These are phyloP conservation scores for Sextonia rubra DNA, from an alignment of 164 flowering plant species.

Conservation along the genomic window DNA sequence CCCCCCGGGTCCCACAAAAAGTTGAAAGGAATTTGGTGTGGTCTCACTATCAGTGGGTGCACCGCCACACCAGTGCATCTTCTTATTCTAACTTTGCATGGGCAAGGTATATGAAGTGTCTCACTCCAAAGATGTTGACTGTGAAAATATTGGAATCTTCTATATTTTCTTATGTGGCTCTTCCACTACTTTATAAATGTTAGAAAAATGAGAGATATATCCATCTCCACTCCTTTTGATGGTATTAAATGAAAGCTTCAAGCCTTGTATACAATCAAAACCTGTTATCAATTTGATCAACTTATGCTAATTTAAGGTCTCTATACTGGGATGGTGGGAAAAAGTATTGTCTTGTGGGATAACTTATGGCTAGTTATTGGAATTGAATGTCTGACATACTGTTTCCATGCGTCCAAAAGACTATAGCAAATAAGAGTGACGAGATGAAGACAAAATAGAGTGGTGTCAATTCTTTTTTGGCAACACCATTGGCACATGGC, in stretches of 20 bases:
- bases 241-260: neutral
- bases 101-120: neutral
- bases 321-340: no score
- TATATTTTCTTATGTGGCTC: neutral
- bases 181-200: no score
- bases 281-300: neutral
- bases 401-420: slow-evolving; percentile 50
- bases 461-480: no score
- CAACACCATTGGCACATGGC: no score
- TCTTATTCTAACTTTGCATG: neutral
- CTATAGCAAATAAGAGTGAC: slow-evolving; percentile 35
- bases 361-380: neutral
- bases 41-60: neutral
- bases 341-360: no score
- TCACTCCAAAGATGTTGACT: neutral
- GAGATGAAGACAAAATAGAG: slow-evolving; percentile 11
- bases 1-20: neutral
- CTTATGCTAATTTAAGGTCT: neutral
- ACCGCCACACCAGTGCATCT: neutral
- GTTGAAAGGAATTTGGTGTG: neutral
- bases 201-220: no score
- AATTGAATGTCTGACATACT: slow-evolving; percentile 31
- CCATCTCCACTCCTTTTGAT: no score
- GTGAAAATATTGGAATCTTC: neutral
- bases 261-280: neutral